phyloP scores from a whole-genome alignment of 495 filamentous ascomycete genomes.

The Hypoxylon perforatum region DNA sequence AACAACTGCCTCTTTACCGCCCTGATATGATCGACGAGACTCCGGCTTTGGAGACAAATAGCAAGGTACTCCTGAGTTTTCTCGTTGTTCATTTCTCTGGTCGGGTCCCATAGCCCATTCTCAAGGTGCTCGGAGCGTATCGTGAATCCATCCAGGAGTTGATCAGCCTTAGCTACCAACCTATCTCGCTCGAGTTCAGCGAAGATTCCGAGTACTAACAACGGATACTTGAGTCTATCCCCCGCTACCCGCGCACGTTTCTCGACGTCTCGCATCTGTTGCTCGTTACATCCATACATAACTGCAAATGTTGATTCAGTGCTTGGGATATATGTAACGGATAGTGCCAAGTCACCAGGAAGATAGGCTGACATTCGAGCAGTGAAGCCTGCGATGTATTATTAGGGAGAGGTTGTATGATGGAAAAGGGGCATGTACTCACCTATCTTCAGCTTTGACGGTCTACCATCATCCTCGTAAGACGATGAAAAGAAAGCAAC shows the following conservation, averaged over 20 bases:
- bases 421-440: neutral
- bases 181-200: slow-evolving; percentile 28
- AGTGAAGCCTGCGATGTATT: slow-evolving; percentile 8
- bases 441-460: slow-evolving; percentile 15
- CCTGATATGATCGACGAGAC: slow-evolving; percentile 22
- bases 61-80: slow-evolving; percentile 28
- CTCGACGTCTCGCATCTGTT: slow-evolving; percentile 19
- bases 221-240: slow-evolving; percentile 20
- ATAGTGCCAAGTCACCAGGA: slow-evolving; percentile 21
- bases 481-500: slow-evolving; percentile 20
- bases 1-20: slow-evolving; percentile 29
- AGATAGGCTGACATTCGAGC: slow-evolving; percentile 24
- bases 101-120: slow-evolving; percentile 8
- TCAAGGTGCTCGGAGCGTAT: slow-evolving; percentile 20
- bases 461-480: neutral
- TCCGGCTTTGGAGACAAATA: slow-evolving; percentile 27
- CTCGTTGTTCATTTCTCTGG: slow-evolving; percentile 27
- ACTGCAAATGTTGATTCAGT: slow-evolving; percentile 25
- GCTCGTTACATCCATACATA: slow-evolving; percentile 28
- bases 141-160: slow-evolving; percentile 25
- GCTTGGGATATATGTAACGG: slow-evolving; percentile 30
- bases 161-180: slow-evolving; percentile 4
- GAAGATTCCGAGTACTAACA: slow-evolving; percentile 27
- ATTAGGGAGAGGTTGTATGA: slow-evolving; percentile 2
- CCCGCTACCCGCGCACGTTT: slow-evolving; percentile 7